These are phyloP conservation scores for Hypoxylon sp. DNA, from an alignment of 2,329 filamentous ascomycete species.

Conservation along the genomic window DNA sequence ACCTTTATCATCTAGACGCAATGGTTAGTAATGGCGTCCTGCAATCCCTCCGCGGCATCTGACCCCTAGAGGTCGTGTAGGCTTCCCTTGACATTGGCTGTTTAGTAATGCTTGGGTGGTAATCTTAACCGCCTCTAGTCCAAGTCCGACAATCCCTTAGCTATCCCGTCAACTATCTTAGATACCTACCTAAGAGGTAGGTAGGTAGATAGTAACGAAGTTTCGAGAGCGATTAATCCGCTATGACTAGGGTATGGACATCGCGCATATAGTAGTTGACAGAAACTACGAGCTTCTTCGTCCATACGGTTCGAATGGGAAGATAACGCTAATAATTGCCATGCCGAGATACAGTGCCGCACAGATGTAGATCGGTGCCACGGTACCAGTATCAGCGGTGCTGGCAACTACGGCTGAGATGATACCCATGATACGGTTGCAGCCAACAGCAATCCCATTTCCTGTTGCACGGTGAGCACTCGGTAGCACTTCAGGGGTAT, in stretches of 20 bases:
- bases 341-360: constrained; percentile 75
- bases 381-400: constrained; percentile 70
- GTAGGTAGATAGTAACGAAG: not conserved
- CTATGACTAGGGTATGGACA: not conserved
- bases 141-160: not conserved
- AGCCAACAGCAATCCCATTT: constrained; percentile 79
- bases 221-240: not conserved
- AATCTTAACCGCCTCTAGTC: not conserved
- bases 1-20: not conserved
- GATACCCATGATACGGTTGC: constrained; percentile 82
- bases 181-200: not conserved
- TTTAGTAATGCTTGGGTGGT: not conserved
- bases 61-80: not conserved
- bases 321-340: constrained; percentile 68
- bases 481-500: constrained; percentile 75
- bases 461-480: constrained; percentile 81
- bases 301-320: constrained; percentile 78
- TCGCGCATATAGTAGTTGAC: not conserved
- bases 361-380: constrained; percentile 78
- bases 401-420: constrained; percentile 77
- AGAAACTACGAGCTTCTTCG: constrained; percentile 61
- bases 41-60: not conserved
- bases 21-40: not conserved
- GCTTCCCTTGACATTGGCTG: not conserved
- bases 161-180: not conserved